Percentiles rank a stretch among this genome's conserved stretches.
Evolutionary conservation across 345 rosid species (phyloP).

Genomic region (Sisymbrium altissimum): DNA sequence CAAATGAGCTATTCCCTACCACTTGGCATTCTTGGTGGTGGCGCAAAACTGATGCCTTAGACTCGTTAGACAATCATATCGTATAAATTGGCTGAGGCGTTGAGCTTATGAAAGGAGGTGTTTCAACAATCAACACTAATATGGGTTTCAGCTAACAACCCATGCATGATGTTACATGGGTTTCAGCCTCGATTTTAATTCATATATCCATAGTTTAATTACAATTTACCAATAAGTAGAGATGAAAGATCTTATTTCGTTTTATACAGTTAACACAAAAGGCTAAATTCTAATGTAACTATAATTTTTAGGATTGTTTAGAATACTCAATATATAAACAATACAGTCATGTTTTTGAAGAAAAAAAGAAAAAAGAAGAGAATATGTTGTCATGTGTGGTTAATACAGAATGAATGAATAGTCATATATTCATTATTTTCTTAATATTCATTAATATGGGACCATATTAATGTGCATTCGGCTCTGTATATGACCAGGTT

Average conservation of each 20-base stretch:
- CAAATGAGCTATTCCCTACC: too few relatives aligned
- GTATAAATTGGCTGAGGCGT: neutral
- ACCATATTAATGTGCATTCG: neutral
- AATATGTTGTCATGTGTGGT: too few relatives aligned
- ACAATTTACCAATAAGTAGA: neutral
- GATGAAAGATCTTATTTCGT: neutral
- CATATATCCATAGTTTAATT: neutral
- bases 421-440: too few relatives aligned
- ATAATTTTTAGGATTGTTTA: neutral
- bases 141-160: neutral
- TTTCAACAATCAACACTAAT: neutral
- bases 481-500: constrained; percentile 32
- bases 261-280: neutral
- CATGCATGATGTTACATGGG: neutral
- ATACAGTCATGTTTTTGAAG: neutral
- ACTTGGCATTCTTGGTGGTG: too few relatives aligned
- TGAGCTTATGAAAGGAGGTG: too few relatives aligned
- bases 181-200: neutral
- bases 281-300: neutral
- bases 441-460: too few relatives aligned
- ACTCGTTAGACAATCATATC: neutral
- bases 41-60: neutral
- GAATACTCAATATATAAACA: neutral
- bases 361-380: too few relatives aligned
- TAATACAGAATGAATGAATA: too few relatives aligned